These are phyloP conservation scores for Rubia tinctorum DNA, from an alignment of 305 asterid genomes.

Conservation along the genomic window DNA sequence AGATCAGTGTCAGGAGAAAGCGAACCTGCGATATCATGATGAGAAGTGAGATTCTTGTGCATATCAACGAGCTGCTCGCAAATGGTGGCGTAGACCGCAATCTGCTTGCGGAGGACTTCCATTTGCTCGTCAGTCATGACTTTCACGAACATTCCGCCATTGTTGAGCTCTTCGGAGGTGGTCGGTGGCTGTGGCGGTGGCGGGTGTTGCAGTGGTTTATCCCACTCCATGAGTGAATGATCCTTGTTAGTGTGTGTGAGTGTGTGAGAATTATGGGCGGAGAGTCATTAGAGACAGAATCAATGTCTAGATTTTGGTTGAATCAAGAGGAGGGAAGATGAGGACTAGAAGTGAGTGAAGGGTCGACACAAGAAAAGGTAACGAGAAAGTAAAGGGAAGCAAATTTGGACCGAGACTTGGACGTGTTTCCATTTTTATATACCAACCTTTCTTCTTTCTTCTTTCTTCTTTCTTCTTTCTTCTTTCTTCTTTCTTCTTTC, in stretches of 20 bases:
- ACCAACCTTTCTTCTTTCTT: constrained; percentile 1
- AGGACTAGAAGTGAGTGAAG: constrained; percentile 8
- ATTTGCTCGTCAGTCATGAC: constrained; percentile 98
- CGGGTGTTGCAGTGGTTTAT: constrained; percentile 38
- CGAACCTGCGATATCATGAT: constrained; percentile 79
- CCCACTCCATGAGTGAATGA: constrained; percentile 64
- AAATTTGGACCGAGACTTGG: constrained; percentile 24
- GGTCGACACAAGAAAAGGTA: constrained; percentile 33
- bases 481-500: no score
- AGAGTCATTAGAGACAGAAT: background rate
- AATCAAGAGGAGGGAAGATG: constrained; percentile 7
- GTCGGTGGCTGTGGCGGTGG: constrained; percentile 35
- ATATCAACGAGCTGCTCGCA: constrained; percentile 87
- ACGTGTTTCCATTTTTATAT: constrained; percentile 15
- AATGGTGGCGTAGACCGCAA: constrained; percentile 85
- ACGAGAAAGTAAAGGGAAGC: constrained; percentile 67
- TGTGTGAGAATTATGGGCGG: background rate
- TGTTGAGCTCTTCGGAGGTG: constrained; percentile 46
- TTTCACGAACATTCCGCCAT: constrained; percentile 73
- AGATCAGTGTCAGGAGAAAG: background rate
- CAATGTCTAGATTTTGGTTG: constrained; percentile 17
- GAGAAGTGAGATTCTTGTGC: constrained; percentile 90
- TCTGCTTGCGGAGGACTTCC: constrained; percentile 90
- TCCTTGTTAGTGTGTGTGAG: background rate
- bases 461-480: no score